Evolutionary conservation across 2,329 filamentous ascomycete genomes (phyloP).

Genomic region (Pseudodiploospora longispora): DNA sequence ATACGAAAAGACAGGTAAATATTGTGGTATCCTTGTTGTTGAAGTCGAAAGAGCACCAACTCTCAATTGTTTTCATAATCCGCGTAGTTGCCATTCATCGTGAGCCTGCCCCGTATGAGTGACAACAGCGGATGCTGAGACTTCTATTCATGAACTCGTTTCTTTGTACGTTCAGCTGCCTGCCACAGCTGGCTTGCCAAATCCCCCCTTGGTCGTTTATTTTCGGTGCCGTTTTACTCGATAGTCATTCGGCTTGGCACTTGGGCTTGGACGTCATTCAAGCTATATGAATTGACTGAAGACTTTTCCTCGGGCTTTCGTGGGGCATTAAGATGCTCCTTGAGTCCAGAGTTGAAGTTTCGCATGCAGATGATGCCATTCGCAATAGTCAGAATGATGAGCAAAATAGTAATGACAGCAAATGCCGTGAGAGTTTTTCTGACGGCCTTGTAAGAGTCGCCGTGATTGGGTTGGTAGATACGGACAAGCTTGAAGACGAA

Average conservation of each 20-base stretch:
- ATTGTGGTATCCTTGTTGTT: slow-evolving; percentile 10
- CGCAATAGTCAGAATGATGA: slow-evolving; percentile 81
- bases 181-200: too few relatives aligned
- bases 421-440: slow-evolving; percentile 85
- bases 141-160: slow-evolving; percentile 22
- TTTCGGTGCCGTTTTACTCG: slow-evolving; percentile 32
- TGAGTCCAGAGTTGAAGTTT: slow-evolving; percentile 87
- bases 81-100: slow-evolving; percentile 2
- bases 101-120: slow-evolving; percentile 7
- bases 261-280: slow-evolving; percentile 49
- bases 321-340: slow-evolving; percentile 66
- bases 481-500: slow-evolving; percentile 97
- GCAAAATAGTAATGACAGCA: slow-evolving; percentile 80
- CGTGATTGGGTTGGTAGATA: slow-evolving; percentile 68
- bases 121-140: slow-evolving; percentile 5
- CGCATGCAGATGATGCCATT: slow-evolving; percentile 80
- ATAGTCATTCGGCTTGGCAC: slow-evolving; percentile 53
- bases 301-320: slow-evolving; percentile 44
- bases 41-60: slow-evolving; percentile 5
- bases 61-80: slow-evolving; percentile 5
- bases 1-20: slow-evolving; percentile 1
- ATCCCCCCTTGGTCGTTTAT: too few relatives aligned
- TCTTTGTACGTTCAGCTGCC: slow-evolving; percentile 23
- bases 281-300: slow-evolving; percentile 46
- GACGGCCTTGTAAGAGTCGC: slow-evolving; percentile 63